Percentiles rank a stretch among this genome's conserved stretches.
phyloP scores from a whole-genome alignment of 306 rosid species.

The Arachis hypogaea region DNA sequence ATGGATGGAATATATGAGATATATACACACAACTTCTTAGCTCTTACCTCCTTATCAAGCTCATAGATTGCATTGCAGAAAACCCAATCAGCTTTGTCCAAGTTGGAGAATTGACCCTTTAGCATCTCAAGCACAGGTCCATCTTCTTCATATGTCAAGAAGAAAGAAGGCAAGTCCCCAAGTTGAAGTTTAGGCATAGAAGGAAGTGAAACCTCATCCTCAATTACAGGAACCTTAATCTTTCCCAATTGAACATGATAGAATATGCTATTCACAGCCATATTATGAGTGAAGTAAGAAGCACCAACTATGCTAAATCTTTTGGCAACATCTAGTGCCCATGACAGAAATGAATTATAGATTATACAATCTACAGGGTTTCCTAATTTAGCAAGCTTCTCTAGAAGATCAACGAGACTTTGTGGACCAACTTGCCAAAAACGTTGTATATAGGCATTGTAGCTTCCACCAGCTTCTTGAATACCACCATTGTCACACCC shows the following conservation, averaged over 20 bases:
- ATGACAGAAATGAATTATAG: slow-evolving; percentile 18
- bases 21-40: no score
- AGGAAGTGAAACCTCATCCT: slow-evolving; percentile 32
- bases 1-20: no score
- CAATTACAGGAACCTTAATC: slow-evolving; percentile 24
- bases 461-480: not conserved
- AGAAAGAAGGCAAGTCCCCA: slow-evolving; percentile 49
- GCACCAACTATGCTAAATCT: slow-evolving; percentile 39
- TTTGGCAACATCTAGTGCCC: slow-evolving; percentile 52
- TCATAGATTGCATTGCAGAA: slow-evolving; percentile 43
- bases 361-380: no score
- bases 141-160: not conserved
- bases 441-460: not conserved
- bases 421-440: slow-evolving; percentile 36
- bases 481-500: slow-evolving; percentile 39
- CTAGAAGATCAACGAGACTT: slow-evolving; percentile 30
- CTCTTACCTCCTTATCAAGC: slow-evolving; percentile 40
- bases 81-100: slow-evolving; percentile 50
- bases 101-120: slow-evolving; percentile 43
- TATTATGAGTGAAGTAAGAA: slow-evolving; percentile 43
- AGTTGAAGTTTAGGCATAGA: slow-evolving; percentile 26
- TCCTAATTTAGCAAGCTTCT: slow-evolving; percentile 16
- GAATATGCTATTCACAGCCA: slow-evolving; percentile 37
- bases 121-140: not conserved
- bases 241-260: slow-evolving; percentile 35